Conservation (phyloP, 2,329 filamentous ascomycete genomes). For the Aspergillus texensis region DNA sequence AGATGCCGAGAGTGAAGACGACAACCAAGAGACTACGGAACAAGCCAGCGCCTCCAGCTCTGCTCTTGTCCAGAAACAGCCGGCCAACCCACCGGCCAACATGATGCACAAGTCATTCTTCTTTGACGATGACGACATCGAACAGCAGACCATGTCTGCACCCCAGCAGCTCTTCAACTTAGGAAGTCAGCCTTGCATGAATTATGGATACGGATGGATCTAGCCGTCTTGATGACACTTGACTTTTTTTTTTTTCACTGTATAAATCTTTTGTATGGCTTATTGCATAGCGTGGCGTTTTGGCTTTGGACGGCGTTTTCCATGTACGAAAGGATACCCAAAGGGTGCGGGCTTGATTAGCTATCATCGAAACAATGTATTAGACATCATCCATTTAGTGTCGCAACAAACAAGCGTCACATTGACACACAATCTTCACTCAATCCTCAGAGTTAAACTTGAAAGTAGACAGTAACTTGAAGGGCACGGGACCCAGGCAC, state of each 20-base stretch:
- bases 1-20: constrained; percentile 55
- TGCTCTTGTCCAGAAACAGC: constrained; percentile 13
- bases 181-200: constrained; percentile 33
- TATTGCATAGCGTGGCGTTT: constrained; percentile 41
- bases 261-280: constrained; percentile 11
- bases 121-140: constrained; percentile 34
- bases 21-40: constrained; percentile 14
- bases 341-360: constrained; percentile 20
- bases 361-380: constrained; percentile 14
- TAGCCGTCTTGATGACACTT: constrained; percentile 17
- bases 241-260: constrained; percentile 9
- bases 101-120: constrained; percentile 38
- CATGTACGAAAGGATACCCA: constrained; percentile 33
- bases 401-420: constrained; percentile 8
- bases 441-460: neutral
- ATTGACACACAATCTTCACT: neutral
- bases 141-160: constrained; percentile 25
- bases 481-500: neutral
- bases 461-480: neutral
- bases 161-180: constrained; percentile 31
- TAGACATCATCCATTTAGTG: constrained; percentile 13
- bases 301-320: constrained; percentile 23
- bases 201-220: constrained; percentile 40
- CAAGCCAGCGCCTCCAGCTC: constrained; percentile 3
- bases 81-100: constrained; percentile 27